Evolutionary conservation across 345 rosid species (phyloP), one percentile per base, ranked within the genome.

Genomic region (Anastatica hierochuntica): DNA sequence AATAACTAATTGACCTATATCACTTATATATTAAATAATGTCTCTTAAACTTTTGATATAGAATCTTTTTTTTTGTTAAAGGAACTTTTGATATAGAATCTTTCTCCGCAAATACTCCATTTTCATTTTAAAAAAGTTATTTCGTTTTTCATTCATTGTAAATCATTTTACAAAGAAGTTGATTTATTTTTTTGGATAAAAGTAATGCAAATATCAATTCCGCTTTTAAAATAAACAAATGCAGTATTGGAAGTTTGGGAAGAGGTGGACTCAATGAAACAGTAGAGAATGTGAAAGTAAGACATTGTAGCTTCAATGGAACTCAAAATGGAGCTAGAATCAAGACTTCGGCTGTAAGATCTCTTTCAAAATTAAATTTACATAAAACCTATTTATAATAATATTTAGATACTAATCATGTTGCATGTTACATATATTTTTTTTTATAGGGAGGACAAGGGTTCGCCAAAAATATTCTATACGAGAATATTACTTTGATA

Each of bases 171-270:
- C n/a, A n/a, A n/a, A n/a, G n/a, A 21, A 21, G 24, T 21, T 21
- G 24, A 21, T 21, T 21, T 21, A 21, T 21, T 21, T 21, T 21
- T 2, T 21, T 21, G 24, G 24, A 21, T n/a, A n/a, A 21, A 5
- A 21, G 5, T 21, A 21, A 21, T 2, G 2, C 5, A 29, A 29
- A 29, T 29, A 29, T 8, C 6, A 29, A 21, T 21, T 21, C 3
- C 5, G 24, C 10, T 6, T 29, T 29, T 29, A 4, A 1, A 3
- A 29, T 4, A 29, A 29, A 29, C 7, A 37, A 34, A 33, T 29
- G n/a, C n/a, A 54, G 60, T 27, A 41, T 54, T 16, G 67, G 67
- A n/a, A 62, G 67, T 43, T 52, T 62, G 44, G 67, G 67, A 9
- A 26, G 9, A 29, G 11, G 2, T 10, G 54, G 53, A 18, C 9